Percentiles rank a stretch among this genome's conserved stretches.
Evolutionary conservation across 495 filamentous ascomycete species (phyloP).

Genomic region (Penicillium cataractarum): DNA sequence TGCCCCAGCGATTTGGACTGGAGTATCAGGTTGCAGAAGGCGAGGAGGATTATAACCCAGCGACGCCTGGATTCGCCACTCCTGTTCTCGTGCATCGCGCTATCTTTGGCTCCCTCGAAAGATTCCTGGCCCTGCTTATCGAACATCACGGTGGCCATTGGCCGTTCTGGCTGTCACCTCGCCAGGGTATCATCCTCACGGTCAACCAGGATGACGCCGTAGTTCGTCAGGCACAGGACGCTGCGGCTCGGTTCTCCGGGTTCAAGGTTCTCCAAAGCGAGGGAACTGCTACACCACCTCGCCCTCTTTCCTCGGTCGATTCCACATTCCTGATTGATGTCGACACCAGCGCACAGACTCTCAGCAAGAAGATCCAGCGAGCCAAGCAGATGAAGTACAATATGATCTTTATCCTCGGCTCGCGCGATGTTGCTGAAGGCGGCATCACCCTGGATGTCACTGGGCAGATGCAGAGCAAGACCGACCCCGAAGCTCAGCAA

Average conservation of each 20-base stretch:
- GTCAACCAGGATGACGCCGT: constrained; percentile 67
- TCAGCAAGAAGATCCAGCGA: constrained; percentile 70
- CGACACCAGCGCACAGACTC: constrained; percentile 63
- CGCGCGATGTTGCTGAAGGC: constrained; percentile 51
- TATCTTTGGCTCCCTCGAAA: constrained; percentile 83
- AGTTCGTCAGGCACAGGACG: constrained; percentile 57
- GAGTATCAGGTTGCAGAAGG: constrained; percentile 63
- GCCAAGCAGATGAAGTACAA: constrained; percentile 77
- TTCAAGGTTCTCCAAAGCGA: constrained; percentile 36
- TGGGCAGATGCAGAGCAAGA: constrained; percentile 49
- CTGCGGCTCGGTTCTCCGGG: constrained; percentile 39
- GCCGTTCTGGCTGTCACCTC: constrained; percentile 91
- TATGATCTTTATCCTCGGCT: constrained; percentile 73
- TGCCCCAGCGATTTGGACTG: constrained; percentile 80
- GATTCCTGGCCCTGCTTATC: constrained; percentile 84
- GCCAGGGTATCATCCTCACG: constrained; percentile 77
- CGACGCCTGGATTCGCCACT: constrained; percentile 64
- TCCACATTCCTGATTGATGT: constrained; percentile 70
- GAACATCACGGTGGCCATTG: constrained; percentile 81
- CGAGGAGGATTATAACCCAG: constrained; percentile 69
- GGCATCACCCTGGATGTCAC: constrained; percentile 51
- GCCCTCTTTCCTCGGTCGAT: constrained; percentile 42
- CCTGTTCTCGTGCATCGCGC: constrained; percentile 90
- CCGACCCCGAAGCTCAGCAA: constrained; percentile 32
- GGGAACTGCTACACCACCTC: constrained; percentile 23